Evolutionary conservation across 257 asterid species (phyloP), one percentile per base, ranked within the genome.

Genomic region (Ligustrum vulgare): DNA sequence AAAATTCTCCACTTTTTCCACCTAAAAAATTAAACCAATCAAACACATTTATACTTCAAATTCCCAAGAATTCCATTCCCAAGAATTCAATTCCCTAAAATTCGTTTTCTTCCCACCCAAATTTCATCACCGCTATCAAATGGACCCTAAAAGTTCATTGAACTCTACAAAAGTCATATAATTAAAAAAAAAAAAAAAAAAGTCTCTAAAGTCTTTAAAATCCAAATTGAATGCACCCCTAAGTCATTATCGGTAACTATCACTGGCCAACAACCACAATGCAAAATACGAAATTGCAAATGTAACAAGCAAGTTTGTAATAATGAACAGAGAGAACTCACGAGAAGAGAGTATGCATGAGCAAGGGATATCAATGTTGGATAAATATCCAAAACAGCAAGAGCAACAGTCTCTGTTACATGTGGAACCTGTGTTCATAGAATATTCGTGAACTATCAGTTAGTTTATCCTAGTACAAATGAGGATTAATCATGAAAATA

Each of bases 321-420:
- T 39, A 37, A 5, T 10, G 1, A 70, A 11, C 37, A 72, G 64
- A 85, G 73, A 80, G 60, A 77, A 84, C 97, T 87, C 81, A 94
- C 99, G 45, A 89, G 94, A 72, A 79, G 79, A 75, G 93, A 86
- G 84, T 95, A 95, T 15, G 97, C 96, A 70, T 49, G 82, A 70
- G 97, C 97, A 58, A 95, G 98, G 33, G 99, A 89, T 73, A 82
- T 36, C 85, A 91, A 78, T 0, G 99, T 95, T 39, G 99, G 99
- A 75, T 92, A 93, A 86, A 93, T 79, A 72, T 92, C 96, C 75
- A 93, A 54, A 77, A 95, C 99, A 75, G 92, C 93, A 74, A 91
- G 82, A 81, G 98, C 97, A 70, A 88, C 73, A 67, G 93, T 96
- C 91, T 95, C 99, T 1, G 97, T 95, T 72, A 95, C 99, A 54